Evolutionary conservation across 257 asterid species (phyloP), one percentile per base, ranked within the genome.

Genomic region (Jacaranda copaia): DNA sequence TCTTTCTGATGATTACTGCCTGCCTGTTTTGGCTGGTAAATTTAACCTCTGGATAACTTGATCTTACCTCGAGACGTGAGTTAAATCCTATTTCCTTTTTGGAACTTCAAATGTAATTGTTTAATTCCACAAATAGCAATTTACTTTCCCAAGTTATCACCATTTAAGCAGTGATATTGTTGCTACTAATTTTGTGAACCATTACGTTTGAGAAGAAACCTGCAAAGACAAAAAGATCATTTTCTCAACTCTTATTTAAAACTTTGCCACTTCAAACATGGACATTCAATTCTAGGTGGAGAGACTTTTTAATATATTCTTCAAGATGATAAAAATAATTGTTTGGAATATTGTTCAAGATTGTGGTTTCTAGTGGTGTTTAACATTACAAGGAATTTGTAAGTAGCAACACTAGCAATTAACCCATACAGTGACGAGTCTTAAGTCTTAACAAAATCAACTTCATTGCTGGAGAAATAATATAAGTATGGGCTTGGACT

Each of bases 41-140:
- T n/a, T 4, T 3, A 55, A n/a, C 11, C 7, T 18, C 9, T 65
- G 51, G 16, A 32, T 39, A 18, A 9, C 6, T n/a, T 20, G 35
- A 9, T 19, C 1, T 16, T 56, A 32, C 35, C 4, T 16, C 43
- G 40, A 45, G 77, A 72, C 18, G 58, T 72, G 45, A 43, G 13
- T 25, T 25, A 42, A 35, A 15, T 42, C 77, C 49, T 19, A 61
- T 73, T 72, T 45, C n/a, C 19, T 49, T 72, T 72, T 19, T 58
- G 15, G 5, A 66, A 42, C 11, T n/a, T 19, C 10, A 67, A 45
- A 18, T 67, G 53, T 38, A 14, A n/a, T 65, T 36, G n/a, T 13
- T 36, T 63, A 38, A 14, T 63, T 38, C 46, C 13, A 14, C 32
- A 38, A 63, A 16, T 36, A 46, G 8, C 38, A 53, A 71, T 56